Evolutionary conservation across 768 basidiomycete species (phyloP), one percentile per base, ranked within the genome.

Genomic region (Rhodotorula graminis): DNA sequence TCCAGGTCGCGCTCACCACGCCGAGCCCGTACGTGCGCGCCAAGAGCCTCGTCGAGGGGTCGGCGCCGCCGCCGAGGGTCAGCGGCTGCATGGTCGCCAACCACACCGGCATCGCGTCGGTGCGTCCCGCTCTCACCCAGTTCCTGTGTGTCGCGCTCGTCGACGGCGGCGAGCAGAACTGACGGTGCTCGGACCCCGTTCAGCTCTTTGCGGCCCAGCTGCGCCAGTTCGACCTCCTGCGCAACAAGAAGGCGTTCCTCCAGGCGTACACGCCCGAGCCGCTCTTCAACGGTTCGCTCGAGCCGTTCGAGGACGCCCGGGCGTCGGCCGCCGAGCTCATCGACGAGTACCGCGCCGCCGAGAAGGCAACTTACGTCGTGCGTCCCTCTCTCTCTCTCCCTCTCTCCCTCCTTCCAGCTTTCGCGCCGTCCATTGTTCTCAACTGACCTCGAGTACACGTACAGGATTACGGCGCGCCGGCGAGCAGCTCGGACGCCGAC

Each of bases 211-310:
- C 93, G 82, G 88, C 93, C 3, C 95, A 94, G 88, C 83, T 98
- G 63, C 90, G 94, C 79, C 94, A 98, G 80, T 99, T 92, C 80
- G 95, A 97, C 78, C 85, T 87, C 55, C 83, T 98, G 61, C 83
- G 88, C 68, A 90, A 88, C 81, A 86, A 92, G 60, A 95, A 95
- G 78, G 96, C 96, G 4, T 98, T 95, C 81, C 81, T 99, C 82
- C 93, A 97, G 67, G 92, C 94, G 80, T 99, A 98, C 84, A 96
- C 95, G 84, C 93, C 92, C 80, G 93, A 97, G 81, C 89, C 90
- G 79, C 89, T 95, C 85, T 99, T 99, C 80, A 90, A 37, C n/a
- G 53, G 80, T 89, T 94, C 80, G 89, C 89, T 98, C 75, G 92
- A 94, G 75, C 94, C 98, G 82, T 98, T 99, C 81, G 94, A 98